Evolutionary conservation across 148 eudicot genomes (phyloP).

Genomic region (Pharnaceum exiguum): DNA sequence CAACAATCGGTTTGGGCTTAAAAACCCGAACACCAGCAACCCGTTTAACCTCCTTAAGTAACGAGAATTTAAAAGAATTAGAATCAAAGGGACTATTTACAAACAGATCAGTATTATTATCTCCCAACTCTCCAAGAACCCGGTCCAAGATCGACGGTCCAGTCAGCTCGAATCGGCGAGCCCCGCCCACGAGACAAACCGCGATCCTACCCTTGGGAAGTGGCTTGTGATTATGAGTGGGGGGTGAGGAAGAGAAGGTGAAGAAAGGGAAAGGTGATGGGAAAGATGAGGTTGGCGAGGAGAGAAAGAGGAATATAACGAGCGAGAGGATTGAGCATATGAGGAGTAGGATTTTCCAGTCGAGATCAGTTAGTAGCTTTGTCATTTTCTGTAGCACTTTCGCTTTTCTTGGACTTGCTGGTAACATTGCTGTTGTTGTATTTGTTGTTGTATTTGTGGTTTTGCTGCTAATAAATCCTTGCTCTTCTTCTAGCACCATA

Average conservation of each 20-base stretch:
- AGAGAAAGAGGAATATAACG: slow-evolving; percentile 29
- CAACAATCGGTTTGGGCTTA: slow-evolving; percentile 37
- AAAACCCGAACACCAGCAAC: slow-evolving; percentile 56
- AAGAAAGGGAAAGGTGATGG: slow-evolving; percentile 12
- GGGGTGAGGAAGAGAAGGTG: neutral
- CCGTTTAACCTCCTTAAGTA: slow-evolving; percentile 45
- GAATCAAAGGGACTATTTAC: slow-evolving; percentile 67
- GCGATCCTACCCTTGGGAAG: slow-evolving; percentile 38
- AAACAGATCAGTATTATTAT: slow-evolving; percentile 66
- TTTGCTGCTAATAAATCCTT: too few species aligned
- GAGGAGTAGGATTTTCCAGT: slow-evolving; percentile 43
- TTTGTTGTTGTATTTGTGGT: too few species aligned
- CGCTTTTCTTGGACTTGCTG: slow-evolving; percentile 14
- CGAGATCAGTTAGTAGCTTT: slow-evolving; percentile 37
- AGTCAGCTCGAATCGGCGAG: slow-evolving; percentile 78
- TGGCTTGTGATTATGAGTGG: neutral
- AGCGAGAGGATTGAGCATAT: slow-evolving; percentile 37
- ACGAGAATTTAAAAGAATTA: slow-evolving; percentile 50
- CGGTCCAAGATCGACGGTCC: slow-evolving; percentile 73
- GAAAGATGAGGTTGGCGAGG: slow-evolving; percentile 12
- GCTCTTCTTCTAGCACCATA: too few species aligned
- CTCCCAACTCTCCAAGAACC: slow-evolving; percentile 42
- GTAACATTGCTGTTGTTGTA: neutral
- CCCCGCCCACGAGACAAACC: slow-evolving; percentile 89
- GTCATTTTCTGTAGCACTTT: slow-evolving; percentile 28